Percentiles rank a stretch among this genome's conserved stretches.
phyloP scores from a whole-genome alignment of 2,329 filamentous ascomycete species.

The Trichoderma oligosporum region DNA sequence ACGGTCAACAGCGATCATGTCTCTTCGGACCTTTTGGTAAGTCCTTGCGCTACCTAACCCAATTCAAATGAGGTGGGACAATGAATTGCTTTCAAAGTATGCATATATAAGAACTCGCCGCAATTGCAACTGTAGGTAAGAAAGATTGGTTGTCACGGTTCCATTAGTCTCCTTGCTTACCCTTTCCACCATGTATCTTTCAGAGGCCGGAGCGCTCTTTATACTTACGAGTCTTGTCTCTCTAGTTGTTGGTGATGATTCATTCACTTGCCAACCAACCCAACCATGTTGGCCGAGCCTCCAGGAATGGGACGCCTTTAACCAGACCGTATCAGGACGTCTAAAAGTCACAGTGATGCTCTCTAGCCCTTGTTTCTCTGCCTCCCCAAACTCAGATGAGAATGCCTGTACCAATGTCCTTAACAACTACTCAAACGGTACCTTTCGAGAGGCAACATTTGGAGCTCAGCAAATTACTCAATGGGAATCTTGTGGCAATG shows the following conservation, averaged over 20 bases:
- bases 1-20: too few relatives aligned
- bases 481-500: not conserved
- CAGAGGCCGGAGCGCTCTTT: not conserved
- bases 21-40: too few relatives aligned
- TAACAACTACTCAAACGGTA: not conserved
- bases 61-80: too few relatives aligned
- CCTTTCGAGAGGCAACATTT: not conserved
- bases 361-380: slow-evolving; percentile 40
- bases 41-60: too few relatives aligned
- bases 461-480: not conserved
- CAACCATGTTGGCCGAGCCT: slow-evolving; percentile 46
- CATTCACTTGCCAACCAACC: not conserved
- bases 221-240: not conserved
- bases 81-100: too few relatives aligned
- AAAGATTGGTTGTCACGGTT: too few relatives aligned
- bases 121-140: too few relatives aligned
- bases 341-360: slow-evolving; percentile 51
- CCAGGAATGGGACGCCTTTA: slow-evolving; percentile 46
- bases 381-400: not conserved
- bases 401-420: not conserved
- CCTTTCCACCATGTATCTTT: not conserved
- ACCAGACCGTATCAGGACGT: slow-evolving; percentile 46
- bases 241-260: not conserved
- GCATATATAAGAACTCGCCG: too few relatives aligned
- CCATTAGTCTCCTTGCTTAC: not conserved